Conservation (phyloP, 2,329 filamentous ascomycete genomes). For the Aureobasidium sp. region DNA sequence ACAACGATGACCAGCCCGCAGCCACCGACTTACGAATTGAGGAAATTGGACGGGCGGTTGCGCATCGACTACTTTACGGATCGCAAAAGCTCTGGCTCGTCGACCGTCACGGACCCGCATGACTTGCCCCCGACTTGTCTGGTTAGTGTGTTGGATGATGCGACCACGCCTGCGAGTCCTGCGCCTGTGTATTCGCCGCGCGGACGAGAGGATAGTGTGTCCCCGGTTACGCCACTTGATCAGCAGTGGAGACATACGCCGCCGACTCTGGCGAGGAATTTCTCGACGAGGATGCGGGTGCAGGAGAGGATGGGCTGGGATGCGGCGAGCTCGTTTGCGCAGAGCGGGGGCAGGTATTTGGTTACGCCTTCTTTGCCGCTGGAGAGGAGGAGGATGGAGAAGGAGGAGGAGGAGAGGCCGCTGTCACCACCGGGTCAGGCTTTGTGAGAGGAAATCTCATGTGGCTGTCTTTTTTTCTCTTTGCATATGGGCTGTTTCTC, state of each 20-base stretch:
- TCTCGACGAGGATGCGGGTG: background rate
- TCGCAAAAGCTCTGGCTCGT: background rate
- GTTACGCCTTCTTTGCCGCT: background rate
- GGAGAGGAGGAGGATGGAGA: too few species aligned
- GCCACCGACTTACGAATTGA: conserved; percentile 5
- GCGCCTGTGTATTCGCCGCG: background rate
- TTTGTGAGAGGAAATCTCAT: background rate
- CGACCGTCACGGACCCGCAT: background rate
- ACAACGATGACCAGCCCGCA: background rate
- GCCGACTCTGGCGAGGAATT: background rate
- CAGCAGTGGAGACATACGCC: background rate
- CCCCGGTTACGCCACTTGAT: background rate
- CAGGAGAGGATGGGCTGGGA: background rate
- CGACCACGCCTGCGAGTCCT: background rate
- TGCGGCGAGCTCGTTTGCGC: background rate
- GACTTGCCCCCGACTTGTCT: background rate
- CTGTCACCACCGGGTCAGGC: conserved; percentile 3
- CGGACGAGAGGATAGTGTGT: background rate
- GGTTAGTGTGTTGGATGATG: background rate
- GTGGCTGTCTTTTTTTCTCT: too few species aligned
- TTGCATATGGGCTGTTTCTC: background rate
- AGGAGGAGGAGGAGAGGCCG: background rate
- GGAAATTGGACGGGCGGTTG: background rate
- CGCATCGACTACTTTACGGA: background rate
- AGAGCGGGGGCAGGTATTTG: background rate